Percentiles rank a stretch among this genome's conserved stretches.
phyloP scores from a whole-genome alignment of 2,329 filamentous ascomycete genomes.

The Colletotrichum acutatum region DNA sequence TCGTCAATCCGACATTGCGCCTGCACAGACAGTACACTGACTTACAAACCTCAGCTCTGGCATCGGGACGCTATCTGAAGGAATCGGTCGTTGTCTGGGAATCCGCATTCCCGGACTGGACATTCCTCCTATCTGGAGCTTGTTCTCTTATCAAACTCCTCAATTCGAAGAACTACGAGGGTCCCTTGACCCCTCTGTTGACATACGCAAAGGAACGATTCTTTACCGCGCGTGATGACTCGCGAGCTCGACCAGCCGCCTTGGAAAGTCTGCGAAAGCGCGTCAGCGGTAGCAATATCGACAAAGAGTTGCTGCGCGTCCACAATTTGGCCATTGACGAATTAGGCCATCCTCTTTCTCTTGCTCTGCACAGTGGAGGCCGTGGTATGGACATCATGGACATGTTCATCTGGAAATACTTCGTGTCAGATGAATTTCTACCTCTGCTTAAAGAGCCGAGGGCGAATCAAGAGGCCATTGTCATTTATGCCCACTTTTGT shows the following conservation, averaged over 20 bases:
- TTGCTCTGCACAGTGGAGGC: conserved; percentile 10
- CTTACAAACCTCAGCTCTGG: conserved; percentile 35
- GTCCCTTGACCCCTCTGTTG: conserved; percentile 34
- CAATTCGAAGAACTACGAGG: conserved; percentile 29
- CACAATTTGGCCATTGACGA: conserved; percentile 36
- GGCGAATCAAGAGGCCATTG: conserved; percentile 43
- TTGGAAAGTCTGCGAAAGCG: conserved; percentile 36
- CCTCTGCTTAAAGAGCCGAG: conserved; percentile 43
- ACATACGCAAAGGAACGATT: conserved; percentile 40
- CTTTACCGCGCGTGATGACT: conserved; percentile 26
- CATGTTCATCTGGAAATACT: conserved; percentile 53
- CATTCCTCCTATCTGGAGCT: conserved; percentile 43
- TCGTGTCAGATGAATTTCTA: conserved; percentile 47
- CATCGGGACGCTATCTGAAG: conserved; percentile 42
- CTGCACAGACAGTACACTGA: neutral
- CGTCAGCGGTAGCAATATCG: conserved; percentile 31
- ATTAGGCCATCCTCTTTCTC: conserved; percentile 29
- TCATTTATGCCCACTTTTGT: conserved; percentile 50
- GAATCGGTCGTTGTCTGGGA: conserved; percentile 44
- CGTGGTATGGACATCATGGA: conserved; percentile 47
- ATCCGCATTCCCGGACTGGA: conserved; percentile 44
- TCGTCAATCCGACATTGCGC: neutral
- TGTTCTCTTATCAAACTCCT: conserved; percentile 41
- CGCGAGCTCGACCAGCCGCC: conserved; percentile 1
- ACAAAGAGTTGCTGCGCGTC: conserved; percentile 33